Evolutionary conservation across 139 green algal species (phyloP), one percentile per base, ranked within the genome.

Genomic region (Penium margaritaceum): DNA sequence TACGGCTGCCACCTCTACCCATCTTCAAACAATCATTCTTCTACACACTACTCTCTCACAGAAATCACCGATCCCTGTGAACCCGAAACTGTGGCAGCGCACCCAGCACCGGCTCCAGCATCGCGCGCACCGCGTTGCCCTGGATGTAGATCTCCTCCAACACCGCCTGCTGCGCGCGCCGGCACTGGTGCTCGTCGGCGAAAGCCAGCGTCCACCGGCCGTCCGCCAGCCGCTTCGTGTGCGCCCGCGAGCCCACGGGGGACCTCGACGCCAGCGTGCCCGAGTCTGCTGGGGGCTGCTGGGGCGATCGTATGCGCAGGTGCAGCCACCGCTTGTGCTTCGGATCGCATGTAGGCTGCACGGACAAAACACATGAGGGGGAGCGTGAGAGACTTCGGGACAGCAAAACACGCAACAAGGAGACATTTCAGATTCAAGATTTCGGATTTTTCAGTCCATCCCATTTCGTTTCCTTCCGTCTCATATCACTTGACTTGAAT

Each of bases 191-290:
- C 33, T 79, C 79, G 29, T 85, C 80, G 14, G 36, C 27, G 77
- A 85, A 85, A 15, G 80, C 80, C 29, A 85, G 60, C 15, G 80
- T 85, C 80, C 80, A 85, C 46, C 60, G 62, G 19, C 80, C 80
- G 51, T 85, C 80, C 0, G 61, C 46, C 39, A 84, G 61, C 32
- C 76, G 54, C 69, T 51, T 54, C 12, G 46, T 74, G 33, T 65
- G 17, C 21, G 37, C 38, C 19, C 32, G 32, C 30, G 33, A 34
- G 15, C 51, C 68, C 33, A 64, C 27, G 37, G 47, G 21, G 24
- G 63, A 70, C 4, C 34, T 51, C 32, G 51, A 36, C 1, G 19
- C 32, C 5, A 70, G 69, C 35, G 54, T 74, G n/a, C 55, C 68
- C 24, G 66, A 44, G 17, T 66, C 46, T 0, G 62, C 46, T 21